Conservation (phyloP, 2,329 filamentous ascomycete species). For the Penicillium polonicum region DNA sequence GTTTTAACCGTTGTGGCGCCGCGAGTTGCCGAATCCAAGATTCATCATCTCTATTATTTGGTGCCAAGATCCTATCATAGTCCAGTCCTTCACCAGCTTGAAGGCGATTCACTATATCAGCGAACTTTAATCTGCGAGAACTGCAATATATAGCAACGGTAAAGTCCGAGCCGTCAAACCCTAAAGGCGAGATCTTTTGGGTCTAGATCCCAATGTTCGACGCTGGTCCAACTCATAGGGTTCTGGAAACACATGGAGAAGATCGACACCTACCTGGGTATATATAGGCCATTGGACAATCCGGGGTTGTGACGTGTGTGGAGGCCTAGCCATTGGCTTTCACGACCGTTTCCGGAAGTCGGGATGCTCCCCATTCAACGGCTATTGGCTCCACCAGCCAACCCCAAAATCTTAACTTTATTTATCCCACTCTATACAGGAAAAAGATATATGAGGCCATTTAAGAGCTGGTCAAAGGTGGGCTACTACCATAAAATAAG, state of each 20-base stretch:
- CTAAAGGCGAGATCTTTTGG: neutral
- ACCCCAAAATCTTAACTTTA: conserved; percentile 12
- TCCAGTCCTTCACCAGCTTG: too few relatives aligned
- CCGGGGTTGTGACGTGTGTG: neutral
- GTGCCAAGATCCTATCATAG: neutral
- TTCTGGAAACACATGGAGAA: neutral
- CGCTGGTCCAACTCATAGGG: conserved; percentile 2
- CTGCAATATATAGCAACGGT: neutral
- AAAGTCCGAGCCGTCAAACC: neutral
- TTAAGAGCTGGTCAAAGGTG: neutral
- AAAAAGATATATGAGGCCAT: neutral
- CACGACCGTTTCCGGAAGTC: conserved; percentile 10
- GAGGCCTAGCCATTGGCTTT: conserved; percentile 1
- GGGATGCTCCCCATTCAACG: conserved; percentile 1
- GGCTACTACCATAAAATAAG: neutral
- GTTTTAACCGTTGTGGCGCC: neutral
- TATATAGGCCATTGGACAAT: neutral
- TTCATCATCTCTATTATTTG: neutral
- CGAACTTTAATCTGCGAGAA: neutral
- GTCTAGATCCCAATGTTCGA: neutral
- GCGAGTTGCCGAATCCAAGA: neutral
- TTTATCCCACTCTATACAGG: neutral
- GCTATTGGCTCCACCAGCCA: neutral
- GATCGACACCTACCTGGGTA: neutral
- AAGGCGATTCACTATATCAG: neutral